Percentiles rank a stretch among this genome's conserved stretches.
These are phyloP conservation scores for Beauveria australis DNA, from an alignment of 2,329 filamentous ascomycete genomes.

Conservation along the genomic window DNA sequence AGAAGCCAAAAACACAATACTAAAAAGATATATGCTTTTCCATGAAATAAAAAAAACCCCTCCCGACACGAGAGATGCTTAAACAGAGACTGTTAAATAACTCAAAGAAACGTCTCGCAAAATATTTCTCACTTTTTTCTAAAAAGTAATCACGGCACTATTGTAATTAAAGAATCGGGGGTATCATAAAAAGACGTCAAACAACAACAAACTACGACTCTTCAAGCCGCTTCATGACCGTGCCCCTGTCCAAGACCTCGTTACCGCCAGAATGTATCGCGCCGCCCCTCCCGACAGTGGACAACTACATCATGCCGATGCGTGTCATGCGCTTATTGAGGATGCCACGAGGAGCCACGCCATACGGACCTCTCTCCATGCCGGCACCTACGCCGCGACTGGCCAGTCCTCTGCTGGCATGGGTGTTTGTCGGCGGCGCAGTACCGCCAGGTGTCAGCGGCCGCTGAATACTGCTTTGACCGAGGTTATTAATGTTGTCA, in stretches of 20 bases:
- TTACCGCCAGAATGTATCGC: not conserved
- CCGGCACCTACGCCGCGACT: not conserved
- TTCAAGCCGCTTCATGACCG: not conserved
- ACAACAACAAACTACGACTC: not conserved
- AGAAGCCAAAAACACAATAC: not conserved
- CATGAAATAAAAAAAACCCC: not conserved
- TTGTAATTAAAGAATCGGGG: not conserved
- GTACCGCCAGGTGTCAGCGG: not conserved
- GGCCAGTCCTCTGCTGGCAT: conserved; percentile 3
- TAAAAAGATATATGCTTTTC: not conserved
- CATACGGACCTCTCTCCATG: conserved; percentile 15
- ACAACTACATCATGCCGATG: conserved; percentile 45
- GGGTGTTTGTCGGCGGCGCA: not conserved
- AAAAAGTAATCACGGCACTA: not conserved
- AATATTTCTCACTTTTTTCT: not conserved
- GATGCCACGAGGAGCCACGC: conserved; percentile 27
- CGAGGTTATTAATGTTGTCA: not conserved
- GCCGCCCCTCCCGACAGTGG: not conserved
- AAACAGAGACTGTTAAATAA: no score
- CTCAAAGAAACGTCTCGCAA: not conserved
- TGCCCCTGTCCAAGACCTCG: not conserved
- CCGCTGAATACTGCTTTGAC: no score
- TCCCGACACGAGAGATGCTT: not conserved
- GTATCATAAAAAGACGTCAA: not conserved
- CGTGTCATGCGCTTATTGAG: conserved; percentile 53